Evolutionary conservation across 352 stramenopile genomes (phyloP), one percentile per base, ranked within the genome.

Genomic region (Phytophthora uliginosa): DNA sequence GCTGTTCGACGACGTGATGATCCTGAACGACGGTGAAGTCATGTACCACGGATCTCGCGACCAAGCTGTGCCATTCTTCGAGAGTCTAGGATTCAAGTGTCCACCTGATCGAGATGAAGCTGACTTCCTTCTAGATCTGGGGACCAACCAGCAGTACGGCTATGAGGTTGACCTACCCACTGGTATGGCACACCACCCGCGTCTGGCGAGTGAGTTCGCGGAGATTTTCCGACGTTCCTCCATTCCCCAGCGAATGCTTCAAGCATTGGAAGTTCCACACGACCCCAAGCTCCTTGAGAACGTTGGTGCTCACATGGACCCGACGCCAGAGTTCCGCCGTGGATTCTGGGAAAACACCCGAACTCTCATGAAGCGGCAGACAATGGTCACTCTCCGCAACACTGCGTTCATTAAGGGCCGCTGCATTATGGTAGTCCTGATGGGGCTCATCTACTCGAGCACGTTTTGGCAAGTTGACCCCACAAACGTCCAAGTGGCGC

Each of bases 311-410:
- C 59, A 82, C 64, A 81, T 86, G 34, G 64, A 75, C 38, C 54
- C 56, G 17, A 86, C 76, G 79, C 79, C 79, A 3, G 74, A 81
- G 54, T 86, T 83, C 50, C 77, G 79, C 31, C 79, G 81, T 51
- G 73, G 60, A 12, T 84, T 86, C 66, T 79, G 65, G 66, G 69
- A 79, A 1, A 83, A 53, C 51, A 81, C 76, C 47, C 55, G 36
- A 57, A 78, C 74, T 26, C 70, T 88, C 4, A 74, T 80, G 34
- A 50, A 74, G 45, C 85, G 92, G 7, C 81, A 94, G 65, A 76
- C 91, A 26, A 79, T 78, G 45, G 66, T 97, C 7, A 92, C 82
- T 58, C 67, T 78, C 31, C 77, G 81, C 66, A 86, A 87, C 69
- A 78, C 64, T 22, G 63, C 74, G 67, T 87, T 87, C 69, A 40